Percentiles rank a stretch among this genome's conserved stretches.
phyloP scores from a whole-genome alignment of 306 rosid species.

The Oxytropis ochrocephala region DNA sequence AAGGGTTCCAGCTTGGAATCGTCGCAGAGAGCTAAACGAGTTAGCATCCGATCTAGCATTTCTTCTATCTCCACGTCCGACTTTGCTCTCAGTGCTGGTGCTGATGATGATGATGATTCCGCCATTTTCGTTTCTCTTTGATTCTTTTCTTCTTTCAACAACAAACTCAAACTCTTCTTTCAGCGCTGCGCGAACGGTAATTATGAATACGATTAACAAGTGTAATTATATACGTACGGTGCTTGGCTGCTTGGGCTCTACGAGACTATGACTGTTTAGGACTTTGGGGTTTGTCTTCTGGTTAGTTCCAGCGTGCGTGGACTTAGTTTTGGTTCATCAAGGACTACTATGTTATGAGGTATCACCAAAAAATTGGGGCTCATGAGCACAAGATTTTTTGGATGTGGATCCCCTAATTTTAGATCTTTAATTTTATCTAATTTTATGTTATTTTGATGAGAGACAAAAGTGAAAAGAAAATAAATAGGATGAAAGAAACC shows the following conservation, averaged over 20 bases:
- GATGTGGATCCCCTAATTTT: no score
- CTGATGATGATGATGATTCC: slow-evolving; percentile 45
- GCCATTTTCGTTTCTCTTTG: slow-evolving; percentile 45
- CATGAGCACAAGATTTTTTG: no score
- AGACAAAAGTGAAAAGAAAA: no score
- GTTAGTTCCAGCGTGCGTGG: not conserved
- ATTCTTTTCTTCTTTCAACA: not conserved
- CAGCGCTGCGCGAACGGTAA: not conserved
- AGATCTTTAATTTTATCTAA: no score
- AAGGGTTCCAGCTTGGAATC: slow-evolving; percentile 78
- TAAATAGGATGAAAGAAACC: no score
- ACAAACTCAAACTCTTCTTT: not conserved
- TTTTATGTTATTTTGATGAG: no score
- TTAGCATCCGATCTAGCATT: slow-evolving; percentile 79
- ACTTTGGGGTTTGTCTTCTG: not conserved
- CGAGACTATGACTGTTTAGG: not conserved
- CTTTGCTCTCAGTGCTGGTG: slow-evolving; percentile 27
- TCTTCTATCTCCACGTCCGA: slow-evolving; percentile 65
- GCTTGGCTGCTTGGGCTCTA: not conserved
- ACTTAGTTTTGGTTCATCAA: no score
- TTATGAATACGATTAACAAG: not conserved
- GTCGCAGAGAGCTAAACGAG: slow-evolving; percentile 87
- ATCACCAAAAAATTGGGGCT: no score
- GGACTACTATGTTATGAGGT: no score
- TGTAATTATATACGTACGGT: not conserved